phyloP scores from a whole-genome alignment of 208 protist species.

The Leishmania lainsoni region DNA sequence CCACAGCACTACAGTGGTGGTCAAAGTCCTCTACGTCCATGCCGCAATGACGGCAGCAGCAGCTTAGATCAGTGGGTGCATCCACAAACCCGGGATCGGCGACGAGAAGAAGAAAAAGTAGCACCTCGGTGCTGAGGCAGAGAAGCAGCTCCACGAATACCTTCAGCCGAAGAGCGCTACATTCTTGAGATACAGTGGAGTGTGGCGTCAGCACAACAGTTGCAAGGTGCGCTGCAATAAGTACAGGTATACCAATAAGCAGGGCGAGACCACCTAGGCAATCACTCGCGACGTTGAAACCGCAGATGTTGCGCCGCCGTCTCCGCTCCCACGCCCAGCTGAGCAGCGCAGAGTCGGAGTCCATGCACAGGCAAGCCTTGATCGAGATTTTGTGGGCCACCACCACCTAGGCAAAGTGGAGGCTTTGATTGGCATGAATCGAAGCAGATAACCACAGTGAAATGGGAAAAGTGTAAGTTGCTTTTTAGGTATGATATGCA shows the following conservation, averaged over 20 bases:
- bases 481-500: not conserved
- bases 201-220: slow-evolving; percentile 14
- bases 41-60: slow-evolving; percentile 51
- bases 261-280: slow-evolving; percentile 28
- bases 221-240: slow-evolving; percentile 17
- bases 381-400: not conserved
- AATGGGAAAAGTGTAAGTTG: not conserved
- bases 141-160: slow-evolving; percentile 20
- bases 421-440: not conserved
- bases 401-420: not conserved
- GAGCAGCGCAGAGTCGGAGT: not conserved
- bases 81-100: slow-evolving; percentile 56
- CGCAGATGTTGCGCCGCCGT: slow-evolving; percentile 8
- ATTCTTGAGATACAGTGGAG: not conserved
- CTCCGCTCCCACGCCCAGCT: not conserved
- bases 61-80: slow-evolving; percentile 22
- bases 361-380: not conserved
- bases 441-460: not conserved
- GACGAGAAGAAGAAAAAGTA: slow-evolving; percentile 35
- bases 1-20: slow-evolving; percentile 80
- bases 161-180: slow-evolving; percentile 2
- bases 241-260: slow-evolving; percentile 24
- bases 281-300: slow-evolving; percentile 35
- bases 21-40: slow-evolving; percentile 74
- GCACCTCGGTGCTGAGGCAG: not conserved